Percentiles rank a stretch among this genome's conserved stretches.
Evolutionary conservation across 495 filamentous ascomycete genomes (phyloP).

Genomic region (Penicillium mononematosum): DNA sequence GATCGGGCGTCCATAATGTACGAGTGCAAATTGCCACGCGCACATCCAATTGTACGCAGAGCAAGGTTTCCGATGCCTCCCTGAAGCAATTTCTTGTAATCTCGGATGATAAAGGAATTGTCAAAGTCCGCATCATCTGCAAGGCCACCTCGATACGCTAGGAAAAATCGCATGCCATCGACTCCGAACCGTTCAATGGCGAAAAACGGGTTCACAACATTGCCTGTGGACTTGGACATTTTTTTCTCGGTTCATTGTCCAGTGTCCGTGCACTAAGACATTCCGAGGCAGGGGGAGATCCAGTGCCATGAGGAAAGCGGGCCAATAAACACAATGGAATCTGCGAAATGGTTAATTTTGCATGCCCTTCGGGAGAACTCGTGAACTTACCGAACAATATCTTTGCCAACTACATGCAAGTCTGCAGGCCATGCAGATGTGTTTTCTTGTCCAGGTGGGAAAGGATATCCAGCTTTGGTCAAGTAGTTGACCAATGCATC

Average conservation of each 20-base stretch:
- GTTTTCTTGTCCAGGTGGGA: constrained; percentile 63
- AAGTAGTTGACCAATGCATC: constrained; percentile 94
- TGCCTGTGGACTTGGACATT: constrained; percentile 94
- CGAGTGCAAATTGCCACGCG: constrained; percentile 60
- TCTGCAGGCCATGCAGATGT: constrained; percentile 83
- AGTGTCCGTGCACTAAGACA: constrained; percentile 87
- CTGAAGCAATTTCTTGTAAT: constrained; percentile 77
- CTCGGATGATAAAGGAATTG: constrained; percentile 68
- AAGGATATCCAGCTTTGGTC: constrained; percentile 81
- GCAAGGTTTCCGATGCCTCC: constrained; percentile 75
- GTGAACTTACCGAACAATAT: constrained; percentile 69
- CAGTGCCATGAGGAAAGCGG: constrained; percentile 88
- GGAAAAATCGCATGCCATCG: constrained; percentile 84
- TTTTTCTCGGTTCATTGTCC: constrained; percentile 89
- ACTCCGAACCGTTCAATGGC: constrained; percentile 86
- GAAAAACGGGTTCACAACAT: constrained; percentile 92
- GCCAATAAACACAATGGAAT: constrained; percentile 98
- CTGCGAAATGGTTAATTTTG: constrained; percentile 30
- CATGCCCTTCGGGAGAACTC: constrained; percentile 6
- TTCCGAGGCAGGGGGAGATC: constrained; percentile 78
- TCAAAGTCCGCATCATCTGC: constrained; percentile 76
- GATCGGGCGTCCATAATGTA: constrained; percentile 48
- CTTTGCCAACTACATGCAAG: constrained; percentile 90
- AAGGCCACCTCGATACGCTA: constrained; percentile 74
- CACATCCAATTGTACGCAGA: constrained; percentile 63